A percentile compares a stretch with the other conserved stretches of the same genome.
Conservation (phyloP, 2,329 filamentous ascomycete genomes). For the Monilinia polystroma region DNA sequence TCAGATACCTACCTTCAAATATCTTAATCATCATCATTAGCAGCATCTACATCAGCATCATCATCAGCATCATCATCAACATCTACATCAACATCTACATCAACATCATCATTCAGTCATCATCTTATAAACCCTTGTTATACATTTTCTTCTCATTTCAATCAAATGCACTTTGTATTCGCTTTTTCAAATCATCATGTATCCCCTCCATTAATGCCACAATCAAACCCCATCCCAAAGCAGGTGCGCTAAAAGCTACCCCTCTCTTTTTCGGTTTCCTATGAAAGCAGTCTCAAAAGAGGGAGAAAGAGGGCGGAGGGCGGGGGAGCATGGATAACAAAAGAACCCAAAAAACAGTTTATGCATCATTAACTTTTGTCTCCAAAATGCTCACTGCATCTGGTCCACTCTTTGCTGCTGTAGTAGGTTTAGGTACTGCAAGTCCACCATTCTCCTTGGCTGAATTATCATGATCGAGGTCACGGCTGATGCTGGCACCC, state of each 20-base stretch:
- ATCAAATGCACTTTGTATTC: conserved; percentile 11
- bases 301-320: too few relatives aligned
- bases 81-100: too few relatives aligned
- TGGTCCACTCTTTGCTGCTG: conserved; percentile 33
- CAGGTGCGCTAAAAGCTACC: conserved; percentile 9
- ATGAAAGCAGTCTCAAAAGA: conserved; percentile 1
- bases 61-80: too few relatives aligned
- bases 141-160: too few relatives aligned
- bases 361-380: conserved; percentile 43
- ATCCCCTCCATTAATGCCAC: background rate
- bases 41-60: too few relatives aligned
- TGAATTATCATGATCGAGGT: conserved; percentile 41
- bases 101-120: too few relatives aligned
- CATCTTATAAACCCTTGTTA: too few relatives aligned
- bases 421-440: conserved; percentile 34
- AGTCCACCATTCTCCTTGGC: conserved; percentile 31
- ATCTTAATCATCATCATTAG: background rate
- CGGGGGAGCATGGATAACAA: background rate
- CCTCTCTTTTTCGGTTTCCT: background rate
- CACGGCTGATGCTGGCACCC: conserved; percentile 44
- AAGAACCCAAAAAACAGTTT: conserved; percentile 22
- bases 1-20: too few relatives aligned
- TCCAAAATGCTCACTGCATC: conserved; percentile 44
- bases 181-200: background rate
- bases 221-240: conserved; percentile 2